Base-by-base conservation (phyloP, 139 green algal species). In the Volvox africanus region DNA sequence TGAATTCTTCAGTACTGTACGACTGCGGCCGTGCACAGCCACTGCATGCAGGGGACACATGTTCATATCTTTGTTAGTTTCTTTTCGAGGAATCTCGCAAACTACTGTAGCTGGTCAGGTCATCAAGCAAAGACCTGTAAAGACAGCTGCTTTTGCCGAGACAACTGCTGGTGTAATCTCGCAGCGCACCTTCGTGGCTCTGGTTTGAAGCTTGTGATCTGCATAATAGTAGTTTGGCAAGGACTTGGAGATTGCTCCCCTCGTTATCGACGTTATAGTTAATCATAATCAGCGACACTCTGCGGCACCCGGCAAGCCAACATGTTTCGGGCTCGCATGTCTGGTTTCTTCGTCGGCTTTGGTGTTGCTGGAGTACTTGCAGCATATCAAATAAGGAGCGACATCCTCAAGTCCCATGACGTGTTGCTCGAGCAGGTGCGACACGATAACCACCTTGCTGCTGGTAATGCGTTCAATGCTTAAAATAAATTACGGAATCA, bases 321-420 rank as follows among this genome's bases (percentile, higher is more conserved):
- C n/a, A 86, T 91, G 75, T 91, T 91, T 35, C 55, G 75, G 32
- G 87, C 87, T 16, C 75, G 87, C 5, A 62, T 62, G 6, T 86
- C 87, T 19, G 87, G 87, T 21, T 91, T 91, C 33, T 82, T 91
- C 73, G 87, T 91, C 26, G 87, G 87, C 24, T 91, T 91, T 69
- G 87, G 87, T 16, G 76, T 86, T 24, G 87, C 87, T 2, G 75
- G 61, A 37, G 61, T 68, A 6, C 61, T 91, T 30, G 87, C 87
- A 13, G 76, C 76, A 1, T 91, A 91, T 33, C 87, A 91, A 22
- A 1, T 91, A 26, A 61, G 87, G 71, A 61, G 79, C 61, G 87
- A 91, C 61, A 91, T 91, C 76, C 61, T 91, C 17, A 91, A 86
- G 30, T 71, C 33, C 0, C 87, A 91, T 21, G 75, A 85, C 24